phyloP scores from a whole-genome alignment of 345 rosid species.

The Acer campestre region DNA sequence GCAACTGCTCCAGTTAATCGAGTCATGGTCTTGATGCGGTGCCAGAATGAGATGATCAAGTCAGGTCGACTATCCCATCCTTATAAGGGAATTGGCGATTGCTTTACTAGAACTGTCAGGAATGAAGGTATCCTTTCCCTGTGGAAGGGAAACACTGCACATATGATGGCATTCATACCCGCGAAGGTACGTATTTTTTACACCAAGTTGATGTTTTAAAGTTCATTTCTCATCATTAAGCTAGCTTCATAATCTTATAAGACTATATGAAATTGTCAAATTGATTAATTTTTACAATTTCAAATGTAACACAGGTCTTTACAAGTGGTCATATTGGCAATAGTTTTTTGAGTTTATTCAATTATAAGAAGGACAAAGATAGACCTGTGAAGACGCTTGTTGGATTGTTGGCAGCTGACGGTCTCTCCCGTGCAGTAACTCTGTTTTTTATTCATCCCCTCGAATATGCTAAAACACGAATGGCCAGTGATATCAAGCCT shows the following conservation, averaged over 20 bases:
- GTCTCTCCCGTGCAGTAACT: neutral
- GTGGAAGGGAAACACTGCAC: conserved; percentile 34
- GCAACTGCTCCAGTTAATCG: conserved; percentile 29
- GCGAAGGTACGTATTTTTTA: neutral
- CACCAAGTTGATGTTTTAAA: neutral
- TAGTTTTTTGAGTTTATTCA: neutral
- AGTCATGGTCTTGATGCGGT: conserved; percentile 25
- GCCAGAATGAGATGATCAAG: conserved; percentile 34
- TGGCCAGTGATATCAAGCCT: neutral
- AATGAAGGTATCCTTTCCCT: conserved; percentile 27
- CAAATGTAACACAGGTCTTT: no score
- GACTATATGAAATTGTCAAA: no score
- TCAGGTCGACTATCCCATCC: conserved; percentile 26
- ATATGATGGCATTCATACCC: neutral
- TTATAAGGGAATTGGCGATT: conserved; percentile 31
- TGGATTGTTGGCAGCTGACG: no score
- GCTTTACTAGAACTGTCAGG: conserved; percentile 27
- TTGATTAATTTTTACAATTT: no score
- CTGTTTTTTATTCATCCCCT: neutral
- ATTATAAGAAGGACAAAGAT: neutral
- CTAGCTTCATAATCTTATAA: neutral
- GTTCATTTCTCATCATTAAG: no score
- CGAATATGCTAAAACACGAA: neutral
- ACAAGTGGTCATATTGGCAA: neutral
- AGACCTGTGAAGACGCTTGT: neutral